Percentiles rank a stretch among this genome's conserved stretches.
phyloP scores from a whole-genome alignment of 2,329 filamentous ascomycete species.

The Neophaeococcomyces aloes region DNA sequence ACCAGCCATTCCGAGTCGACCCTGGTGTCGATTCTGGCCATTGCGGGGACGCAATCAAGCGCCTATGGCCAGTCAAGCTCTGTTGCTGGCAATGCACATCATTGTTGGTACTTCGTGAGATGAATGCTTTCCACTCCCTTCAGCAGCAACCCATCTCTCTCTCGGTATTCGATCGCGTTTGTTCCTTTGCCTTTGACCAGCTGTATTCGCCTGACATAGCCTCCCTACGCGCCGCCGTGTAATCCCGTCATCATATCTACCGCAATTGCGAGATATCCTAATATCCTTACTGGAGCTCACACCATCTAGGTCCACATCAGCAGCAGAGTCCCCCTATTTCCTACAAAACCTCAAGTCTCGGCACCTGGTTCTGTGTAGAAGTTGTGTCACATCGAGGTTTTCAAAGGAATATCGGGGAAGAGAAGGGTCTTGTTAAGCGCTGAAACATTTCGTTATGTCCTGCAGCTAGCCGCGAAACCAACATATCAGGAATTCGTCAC shows the following conservation, averaged over 20 bases:
- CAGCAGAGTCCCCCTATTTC: not conserved
- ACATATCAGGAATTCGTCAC: not conserved
- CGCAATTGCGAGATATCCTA: conserved; percentile 1
- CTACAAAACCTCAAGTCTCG: conserved; percentile 1
- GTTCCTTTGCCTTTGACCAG: not conserved
- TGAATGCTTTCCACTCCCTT: not conserved
- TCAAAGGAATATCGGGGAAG: conserved; percentile 1
- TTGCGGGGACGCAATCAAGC: conserved; percentile 10
- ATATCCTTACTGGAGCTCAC: conserved; percentile 1
- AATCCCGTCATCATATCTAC: not conserved
- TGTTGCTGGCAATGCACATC: not conserved
- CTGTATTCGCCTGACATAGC: not conserved
- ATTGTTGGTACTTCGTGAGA: conserved; percentile 6
- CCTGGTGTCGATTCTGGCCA: conserved; percentile 6
- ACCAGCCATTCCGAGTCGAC: not conserved
- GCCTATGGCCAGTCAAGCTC: conserved; percentile 8
- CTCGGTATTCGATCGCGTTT: conserved; percentile 5
- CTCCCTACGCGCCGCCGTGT: conserved; percentile 1
- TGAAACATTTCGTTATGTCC: conserved; percentile 1
- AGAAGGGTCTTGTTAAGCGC: conserved; percentile 7
- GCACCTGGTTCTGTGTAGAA: not conserved
- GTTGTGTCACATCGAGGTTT: conserved; percentile 6
- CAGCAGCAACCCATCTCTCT: not conserved
- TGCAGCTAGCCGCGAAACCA: conserved; percentile 1
- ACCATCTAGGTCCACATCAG: not conserved